Evolutionary conservation across 108 stramenopile species (phyloP).

Genomic region (Pelagomonas calceolata): DNA sequence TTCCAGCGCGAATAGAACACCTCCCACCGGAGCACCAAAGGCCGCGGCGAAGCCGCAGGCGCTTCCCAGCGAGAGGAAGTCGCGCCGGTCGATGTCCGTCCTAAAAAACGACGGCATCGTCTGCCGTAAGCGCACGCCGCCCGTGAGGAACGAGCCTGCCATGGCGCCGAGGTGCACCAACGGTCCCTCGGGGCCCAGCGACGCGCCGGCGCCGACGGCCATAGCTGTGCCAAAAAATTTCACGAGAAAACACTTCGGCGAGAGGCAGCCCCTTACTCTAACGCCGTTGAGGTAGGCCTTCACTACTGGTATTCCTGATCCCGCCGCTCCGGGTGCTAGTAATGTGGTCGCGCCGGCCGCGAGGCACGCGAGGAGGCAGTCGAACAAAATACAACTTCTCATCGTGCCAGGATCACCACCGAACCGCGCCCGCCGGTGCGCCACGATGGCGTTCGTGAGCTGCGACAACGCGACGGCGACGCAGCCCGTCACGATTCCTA

Average conservation of each 20-base stretch:
- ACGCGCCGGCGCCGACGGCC: slow-evolving; percentile 50
- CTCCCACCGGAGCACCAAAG: slow-evolving; percentile 75
- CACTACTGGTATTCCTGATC: slow-evolving; percentile 70
- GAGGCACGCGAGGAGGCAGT: not conserved
- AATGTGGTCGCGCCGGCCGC: not conserved
- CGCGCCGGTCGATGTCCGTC: slow-evolving; percentile 52
- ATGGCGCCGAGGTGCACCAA: slow-evolving; percentile 65
- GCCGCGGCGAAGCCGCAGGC: slow-evolving; percentile 68
- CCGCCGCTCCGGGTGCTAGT: slow-evolving; percentile 33
- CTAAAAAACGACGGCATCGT: slow-evolving; percentile 39
- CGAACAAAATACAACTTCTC: too few relatives aligned
- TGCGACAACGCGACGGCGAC: not conserved
- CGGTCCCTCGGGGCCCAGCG: slow-evolving; percentile 70
- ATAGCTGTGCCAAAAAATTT: slow-evolving; percentile 61
- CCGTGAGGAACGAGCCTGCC: slow-evolving; percentile 45
- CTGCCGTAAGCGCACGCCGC: slow-evolving; percentile 5
- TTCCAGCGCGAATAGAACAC: slow-evolving; percentile 45
- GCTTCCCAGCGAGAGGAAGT: slow-evolving; percentile 60
- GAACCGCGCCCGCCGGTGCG: not conserved
- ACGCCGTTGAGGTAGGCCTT: slow-evolving; percentile 74
- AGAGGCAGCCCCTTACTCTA: slow-evolving; percentile 31
- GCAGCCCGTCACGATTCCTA: not conserved
- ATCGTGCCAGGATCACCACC: too few relatives aligned
- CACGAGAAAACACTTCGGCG: slow-evolving; percentile 17
- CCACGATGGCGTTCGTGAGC: not conserved